Percentiles rank a stretch among this genome's conserved stretches.
Evolutionary conservation across 1,284 basidiomycete genomes (phyloP).

Genomic region (Sanghuangporus weigelae): DNA sequence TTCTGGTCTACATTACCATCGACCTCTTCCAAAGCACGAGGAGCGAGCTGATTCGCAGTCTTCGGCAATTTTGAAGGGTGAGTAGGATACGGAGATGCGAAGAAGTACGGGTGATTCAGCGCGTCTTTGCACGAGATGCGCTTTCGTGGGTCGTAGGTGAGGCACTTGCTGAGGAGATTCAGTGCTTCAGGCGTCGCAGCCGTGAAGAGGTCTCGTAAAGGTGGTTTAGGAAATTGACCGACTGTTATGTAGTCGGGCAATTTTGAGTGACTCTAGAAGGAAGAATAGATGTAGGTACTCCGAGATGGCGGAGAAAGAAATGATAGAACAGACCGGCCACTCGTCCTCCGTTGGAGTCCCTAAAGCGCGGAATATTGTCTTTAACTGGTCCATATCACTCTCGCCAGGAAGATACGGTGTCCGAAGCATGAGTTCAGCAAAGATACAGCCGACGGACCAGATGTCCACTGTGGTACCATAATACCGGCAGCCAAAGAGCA

Average conservation of each 20-base stretch:
- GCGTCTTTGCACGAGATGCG: slow-evolving; percentile 81
- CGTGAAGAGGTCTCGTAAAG: slow-evolving; percentile 82
- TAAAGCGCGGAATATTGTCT: slow-evolving; percentile 89
- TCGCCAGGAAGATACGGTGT: slow-evolving; percentile 92
- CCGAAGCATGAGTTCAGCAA: slow-evolving; percentile 94
- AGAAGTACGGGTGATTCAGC: slow-evolving; percentile 75
- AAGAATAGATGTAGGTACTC: not conserved
- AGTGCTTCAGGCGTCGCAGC: slow-evolving; percentile 87
- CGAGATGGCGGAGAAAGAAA: not conserved
- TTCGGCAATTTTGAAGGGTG: slow-evolving; percentile 82
- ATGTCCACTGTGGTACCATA: slow-evolving; percentile 89
- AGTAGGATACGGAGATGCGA: slow-evolving; percentile 71
- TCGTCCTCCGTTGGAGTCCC: slow-evolving; percentile 95
- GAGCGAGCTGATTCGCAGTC: slow-evolving; percentile 46
- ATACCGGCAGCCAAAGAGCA: slow-evolving; percentile 83
- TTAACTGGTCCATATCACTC: slow-evolving; percentile 93
- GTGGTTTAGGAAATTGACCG: slow-evolving; percentile 78
- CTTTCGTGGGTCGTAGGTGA: slow-evolving; percentile 83
- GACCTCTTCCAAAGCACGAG: slow-evolving; percentile 62
- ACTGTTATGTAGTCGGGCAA: slow-evolving; percentile 87
- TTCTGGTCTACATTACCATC: slow-evolving; percentile 58
- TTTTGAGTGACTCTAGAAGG: slow-evolving; percentile 72
- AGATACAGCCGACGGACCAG: slow-evolving; percentile 95
- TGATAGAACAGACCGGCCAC: slow-evolving; percentile 69
- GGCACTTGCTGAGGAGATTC: slow-evolving; percentile 75